Evolutionary conservation across 2,329 filamentous ascomycete species (phyloP).

Genomic region (Neofusicoccum laricinum): DNA sequence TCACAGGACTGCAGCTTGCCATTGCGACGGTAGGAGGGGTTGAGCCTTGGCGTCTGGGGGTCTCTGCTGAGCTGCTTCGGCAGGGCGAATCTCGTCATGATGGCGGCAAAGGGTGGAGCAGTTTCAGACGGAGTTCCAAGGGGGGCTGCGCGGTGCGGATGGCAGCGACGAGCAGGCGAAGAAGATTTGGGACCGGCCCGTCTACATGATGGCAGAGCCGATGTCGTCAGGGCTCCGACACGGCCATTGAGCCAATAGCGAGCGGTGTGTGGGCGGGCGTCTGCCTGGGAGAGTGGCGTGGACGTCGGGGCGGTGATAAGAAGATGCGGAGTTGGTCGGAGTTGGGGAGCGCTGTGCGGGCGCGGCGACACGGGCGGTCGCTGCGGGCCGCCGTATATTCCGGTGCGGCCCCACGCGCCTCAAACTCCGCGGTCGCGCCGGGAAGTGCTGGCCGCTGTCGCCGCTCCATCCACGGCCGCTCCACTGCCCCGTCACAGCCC

Average conservation of each 20-base stretch:
- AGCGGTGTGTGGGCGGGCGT: not conserved
- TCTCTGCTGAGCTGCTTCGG: not conserved
- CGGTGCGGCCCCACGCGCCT: too few species aligned
- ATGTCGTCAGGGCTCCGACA: not conserved
- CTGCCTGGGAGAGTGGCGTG: not conserved
- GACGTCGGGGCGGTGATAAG: not conserved
- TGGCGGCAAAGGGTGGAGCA: not conserved
- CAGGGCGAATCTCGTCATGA: constrained; percentile 10
- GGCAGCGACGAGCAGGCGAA: too few species aligned
- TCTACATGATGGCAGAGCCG: not conserved
- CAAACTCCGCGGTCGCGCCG: not conserved
- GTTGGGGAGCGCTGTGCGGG: not conserved
- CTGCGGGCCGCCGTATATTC: not conserved
- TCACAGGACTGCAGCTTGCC: constrained; percentile 39
- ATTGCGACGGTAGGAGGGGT: constrained; percentile 29
- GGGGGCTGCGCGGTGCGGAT: too few species aligned
- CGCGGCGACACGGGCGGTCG: not conserved
- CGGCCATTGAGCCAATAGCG: not conserved
- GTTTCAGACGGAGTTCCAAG: not conserved
- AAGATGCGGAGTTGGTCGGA: not conserved
- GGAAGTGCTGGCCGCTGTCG: not conserved
- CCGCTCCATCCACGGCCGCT: not conserved
- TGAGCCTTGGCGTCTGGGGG: not conserved
- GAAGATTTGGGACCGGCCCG: not conserved
- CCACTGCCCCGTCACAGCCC: not conserved